A percentile compares a stretch with the other conserved stretches of the same genome.
Evolutionary conservation across 768 basidiomycete genomes (phyloP).

Genomic region (Tylopilus plumbeoviolaceoides): DNA sequence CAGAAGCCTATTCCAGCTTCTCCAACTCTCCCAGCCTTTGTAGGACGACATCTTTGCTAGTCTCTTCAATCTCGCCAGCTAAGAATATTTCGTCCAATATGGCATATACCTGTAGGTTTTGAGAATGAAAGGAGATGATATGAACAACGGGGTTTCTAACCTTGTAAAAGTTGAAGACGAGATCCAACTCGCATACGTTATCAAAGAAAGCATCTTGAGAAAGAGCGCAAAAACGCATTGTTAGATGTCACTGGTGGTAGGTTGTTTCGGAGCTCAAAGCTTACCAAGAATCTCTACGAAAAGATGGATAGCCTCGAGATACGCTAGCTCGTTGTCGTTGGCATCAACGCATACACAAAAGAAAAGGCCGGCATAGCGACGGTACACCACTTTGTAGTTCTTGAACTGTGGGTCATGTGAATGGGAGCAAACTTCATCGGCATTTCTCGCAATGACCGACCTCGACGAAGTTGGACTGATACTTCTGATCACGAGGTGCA

Average conservation of each 20-base stretch:
- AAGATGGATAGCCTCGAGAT: constrained; percentile 95
- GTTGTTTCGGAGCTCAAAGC: constrained; percentile 21
- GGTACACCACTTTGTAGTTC: constrained; percentile 96
- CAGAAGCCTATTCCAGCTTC: constrained; percentile 67
- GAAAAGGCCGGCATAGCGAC: constrained; percentile 95
- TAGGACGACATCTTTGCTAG: constrained; percentile 93
- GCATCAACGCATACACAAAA: constrained; percentile 98
- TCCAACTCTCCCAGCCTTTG: constrained; percentile 88
- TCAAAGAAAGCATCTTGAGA: constrained; percentile 91
- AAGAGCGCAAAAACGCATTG: neutral
- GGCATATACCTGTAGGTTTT: constrained; percentile 74
- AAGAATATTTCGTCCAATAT: constrained; percentile 98
- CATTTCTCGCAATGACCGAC: constrained; percentile 40
- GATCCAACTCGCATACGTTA: constrained; percentile 96
- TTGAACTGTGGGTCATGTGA: constrained; percentile 62
- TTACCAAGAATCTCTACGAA: constrained; percentile 96
- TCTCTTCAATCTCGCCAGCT: constrained; percentile 98
- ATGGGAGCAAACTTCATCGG: neutral
- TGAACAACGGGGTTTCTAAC: constrained; percentile 39
- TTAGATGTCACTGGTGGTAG: neutral
- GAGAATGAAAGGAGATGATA: neutral
- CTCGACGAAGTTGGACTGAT: constrained; percentile 99
- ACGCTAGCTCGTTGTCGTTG: constrained; percentile 97
- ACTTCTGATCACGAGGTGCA: constrained; percentile 96
- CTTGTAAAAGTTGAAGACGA: constrained; percentile 99